phyloP scores from a whole-genome alignment of 2,329 filamentous ascomycete species.

The Aspergillus clavatus region DNA sequence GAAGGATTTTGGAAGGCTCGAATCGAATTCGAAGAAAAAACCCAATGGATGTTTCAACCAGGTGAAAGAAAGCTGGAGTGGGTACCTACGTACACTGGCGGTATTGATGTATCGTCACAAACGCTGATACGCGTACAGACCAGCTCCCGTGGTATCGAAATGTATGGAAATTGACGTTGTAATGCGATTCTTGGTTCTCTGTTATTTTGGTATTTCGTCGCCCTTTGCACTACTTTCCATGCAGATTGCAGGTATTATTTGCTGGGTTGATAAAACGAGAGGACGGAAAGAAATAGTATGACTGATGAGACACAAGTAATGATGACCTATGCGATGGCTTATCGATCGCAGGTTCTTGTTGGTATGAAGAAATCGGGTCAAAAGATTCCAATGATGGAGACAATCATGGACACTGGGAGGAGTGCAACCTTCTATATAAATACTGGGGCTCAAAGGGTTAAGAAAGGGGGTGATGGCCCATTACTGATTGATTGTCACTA shows the following conservation, averaged over 20 bases:
- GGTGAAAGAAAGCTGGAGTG: constrained; percentile 19
- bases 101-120: constrained; percentile 13
- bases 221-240: too few relatives aligned
- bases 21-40: constrained; percentile 23
- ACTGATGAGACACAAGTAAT: too few relatives aligned
- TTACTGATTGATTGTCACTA: constrained; percentile 8
- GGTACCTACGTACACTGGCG: constrained; percentile 13
- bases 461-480: constrained; percentile 15
- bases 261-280: too few relatives aligned
- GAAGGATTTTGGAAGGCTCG: constrained; percentile 23
- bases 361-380: too few relatives aligned
- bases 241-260: too few relatives aligned
- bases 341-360: too few relatives aligned
- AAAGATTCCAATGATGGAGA: too few relatives aligned
- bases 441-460: constrained; percentile 7
- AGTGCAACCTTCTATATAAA: constrained; percentile 13
- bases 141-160: background rate
- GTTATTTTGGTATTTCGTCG: too few relatives aligned
- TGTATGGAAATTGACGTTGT: background rate
- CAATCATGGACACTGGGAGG: constrained; percentile 3
- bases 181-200: too few relatives aligned
- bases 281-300: too few relatives aligned
- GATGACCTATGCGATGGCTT: too few relatives aligned
- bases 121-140: constrained; percentile 6
- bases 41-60: constrained; percentile 24